Evolutionary conservation across 805 yeast species (phyloP).

Genomic region (Clavispora vitiphila): DNA sequence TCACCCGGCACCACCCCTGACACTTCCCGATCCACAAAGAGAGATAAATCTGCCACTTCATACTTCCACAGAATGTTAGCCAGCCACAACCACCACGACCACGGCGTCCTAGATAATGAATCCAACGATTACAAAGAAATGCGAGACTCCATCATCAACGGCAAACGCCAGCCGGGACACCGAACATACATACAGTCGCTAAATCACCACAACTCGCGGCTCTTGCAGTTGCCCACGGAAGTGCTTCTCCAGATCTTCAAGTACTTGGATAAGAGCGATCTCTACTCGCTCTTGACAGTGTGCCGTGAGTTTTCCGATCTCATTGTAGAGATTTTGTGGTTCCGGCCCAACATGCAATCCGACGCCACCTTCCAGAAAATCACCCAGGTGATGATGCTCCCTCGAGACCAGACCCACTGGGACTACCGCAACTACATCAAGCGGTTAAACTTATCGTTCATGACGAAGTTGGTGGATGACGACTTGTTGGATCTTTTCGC

Average conservation of each 20-base stretch:
- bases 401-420: conserved; percentile 50
- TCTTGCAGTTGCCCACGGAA: conserved; percentile 51
- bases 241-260: conserved; percentile 63
- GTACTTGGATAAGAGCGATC: conserved; percentile 56
- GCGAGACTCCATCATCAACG: conserved; percentile 27
- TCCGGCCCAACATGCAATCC: conserved; percentile 69
- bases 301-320: conserved; percentile 78
- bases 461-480: conserved; percentile 65
- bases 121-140: conserved; percentile 31
- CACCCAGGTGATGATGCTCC: conserved; percentile 48
- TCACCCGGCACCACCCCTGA: conserved; percentile 3
- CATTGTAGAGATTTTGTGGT: conserved; percentile 79
- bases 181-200: conserved; percentile 20
- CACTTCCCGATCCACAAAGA: conserved; percentile 6
- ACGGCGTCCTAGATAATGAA: conserved; percentile 26
- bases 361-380: conserved; percentile 48
- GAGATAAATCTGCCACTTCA: conserved; percentile 11
- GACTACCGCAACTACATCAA: conserved; percentile 66
- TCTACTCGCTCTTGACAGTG: conserved; percentile 60
- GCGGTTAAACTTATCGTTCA: conserved; percentile 73
- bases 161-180: conserved; percentile 20
- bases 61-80: conserved; percentile 8
- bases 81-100: conserved; percentile 8
- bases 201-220: conserved; percentile 29
- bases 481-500: conserved; percentile 53